A percentile compares a stretch with the other conserved stretches of the same genome.
phyloP scores from a whole-genome alignment of 768 basidiomycete genomes.

The Infundibulicybe gibba region DNA sequence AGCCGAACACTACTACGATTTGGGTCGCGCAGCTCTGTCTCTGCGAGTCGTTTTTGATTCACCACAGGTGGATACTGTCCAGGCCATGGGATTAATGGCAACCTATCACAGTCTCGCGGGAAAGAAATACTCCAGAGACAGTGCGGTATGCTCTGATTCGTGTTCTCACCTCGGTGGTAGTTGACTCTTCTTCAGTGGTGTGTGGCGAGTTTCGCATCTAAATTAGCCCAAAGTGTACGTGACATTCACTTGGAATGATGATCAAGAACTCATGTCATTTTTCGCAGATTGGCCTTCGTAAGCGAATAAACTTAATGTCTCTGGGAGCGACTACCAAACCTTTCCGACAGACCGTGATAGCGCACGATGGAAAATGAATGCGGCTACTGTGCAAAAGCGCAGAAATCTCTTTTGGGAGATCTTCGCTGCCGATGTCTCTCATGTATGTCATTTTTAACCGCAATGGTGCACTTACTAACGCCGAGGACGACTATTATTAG shows the following conservation, averaged over 20 bases:
- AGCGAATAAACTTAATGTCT: constrained; percentile 10
- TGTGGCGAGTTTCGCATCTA: constrained; percentile 52
- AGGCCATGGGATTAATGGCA: constrained; percentile 54
- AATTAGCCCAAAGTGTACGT: constrained; percentile 53
- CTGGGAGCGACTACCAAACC: not conserved
- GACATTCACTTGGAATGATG: not conserved
- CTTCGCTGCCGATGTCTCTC: constrained; percentile 31
- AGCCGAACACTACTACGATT: constrained; percentile 56
- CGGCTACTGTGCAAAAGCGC: constrained; percentile 30
- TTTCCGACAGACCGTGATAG: constrained; percentile 31
- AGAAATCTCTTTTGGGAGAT: constrained; percentile 37
- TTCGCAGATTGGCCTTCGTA: constrained; percentile 38
- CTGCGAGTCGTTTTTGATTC: constrained; percentile 48
- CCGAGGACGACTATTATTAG: constrained; percentile 20
- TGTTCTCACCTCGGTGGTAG: constrained; percentile 11
- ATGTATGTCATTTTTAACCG: constrained; percentile 17
- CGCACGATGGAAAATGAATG: constrained; percentile 35
- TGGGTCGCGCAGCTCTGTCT: constrained; percentile 53
- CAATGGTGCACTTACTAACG: not conserved
- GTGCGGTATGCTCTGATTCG: constrained; percentile 28
- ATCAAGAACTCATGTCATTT: not conserved
- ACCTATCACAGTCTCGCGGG: constrained; percentile 53
- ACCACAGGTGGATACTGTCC: constrained; percentile 53
- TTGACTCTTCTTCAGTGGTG: constrained; percentile 32
- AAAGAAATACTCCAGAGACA: constrained; percentile 47